These are phyloP conservation scores for Dipteronia dyeriana DNA, from an alignment of 345 rosid species.

Conservation along the genomic window DNA sequence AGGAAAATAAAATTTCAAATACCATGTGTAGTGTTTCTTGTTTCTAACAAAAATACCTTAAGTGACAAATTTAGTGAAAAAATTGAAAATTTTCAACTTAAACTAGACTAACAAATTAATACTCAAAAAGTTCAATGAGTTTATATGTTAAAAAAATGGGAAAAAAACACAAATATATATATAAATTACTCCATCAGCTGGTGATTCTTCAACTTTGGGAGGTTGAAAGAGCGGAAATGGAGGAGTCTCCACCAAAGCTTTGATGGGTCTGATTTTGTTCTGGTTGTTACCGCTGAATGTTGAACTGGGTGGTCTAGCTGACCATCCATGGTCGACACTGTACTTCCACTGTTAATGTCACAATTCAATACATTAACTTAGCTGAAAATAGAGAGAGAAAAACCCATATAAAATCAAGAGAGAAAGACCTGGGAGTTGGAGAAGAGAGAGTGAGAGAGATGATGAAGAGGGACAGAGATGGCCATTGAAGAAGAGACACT, in stretches of 20 bases:
- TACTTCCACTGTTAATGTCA: conserved; percentile 20
- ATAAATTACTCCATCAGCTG: conserved; percentile 43
- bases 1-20: neutral
- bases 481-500: conserved; percentile 20
- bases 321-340: conserved; percentile 26
- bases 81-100: neutral
- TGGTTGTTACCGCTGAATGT: conserved; percentile 27
- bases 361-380: neutral
- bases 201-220: conserved; percentile 46
- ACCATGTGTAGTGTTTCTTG: neutral
- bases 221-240: conserved; percentile 69
- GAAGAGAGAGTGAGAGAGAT: conserved; percentile 26
- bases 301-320: conserved; percentile 39
- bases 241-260: conserved; percentile 54
- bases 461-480: conserved; percentile 28
- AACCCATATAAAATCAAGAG: neutral
- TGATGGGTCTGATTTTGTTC: conserved; percentile 44
- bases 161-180: neutral
- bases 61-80: no score
- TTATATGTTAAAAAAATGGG: no score
- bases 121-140: neutral
- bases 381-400: neutral
- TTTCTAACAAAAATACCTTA: neutral
- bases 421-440: conserved; percentile 21
- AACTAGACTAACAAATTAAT: neutral